phyloP scores from a whole-genome alignment of 2,329 filamentous ascomycete genomes.

The Claviceps maximensis region DNA sequence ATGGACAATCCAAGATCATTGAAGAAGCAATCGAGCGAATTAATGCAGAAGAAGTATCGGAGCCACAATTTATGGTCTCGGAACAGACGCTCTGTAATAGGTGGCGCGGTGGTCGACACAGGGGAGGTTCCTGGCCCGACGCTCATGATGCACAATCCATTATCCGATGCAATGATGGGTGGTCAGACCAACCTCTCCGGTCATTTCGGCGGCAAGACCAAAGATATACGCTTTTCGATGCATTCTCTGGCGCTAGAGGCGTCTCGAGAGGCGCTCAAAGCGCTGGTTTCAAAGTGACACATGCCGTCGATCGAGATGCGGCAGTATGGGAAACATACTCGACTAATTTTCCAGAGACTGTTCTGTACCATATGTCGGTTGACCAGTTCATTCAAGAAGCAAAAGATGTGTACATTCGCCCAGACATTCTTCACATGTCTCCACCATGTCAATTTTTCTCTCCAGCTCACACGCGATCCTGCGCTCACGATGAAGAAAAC shows the following conservation, averaged over 20 bases:
- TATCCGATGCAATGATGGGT: not conserved
- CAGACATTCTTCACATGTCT: slow-evolving; percentile 62
- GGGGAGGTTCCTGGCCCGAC: slow-evolving; percentile 19
- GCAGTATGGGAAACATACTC: slow-evolving; percentile 45
- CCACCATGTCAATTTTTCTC: slow-evolving; percentile 71
- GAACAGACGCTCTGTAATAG: slow-evolving; percentile 21
- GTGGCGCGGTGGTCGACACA: slow-evolving; percentile 17
- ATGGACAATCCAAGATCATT: slow-evolving; percentile 12
- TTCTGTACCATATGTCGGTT: slow-evolving; percentile 34
- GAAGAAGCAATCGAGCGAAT: slow-evolving; percentile 26
- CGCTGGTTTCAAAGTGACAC: slow-evolving; percentile 43
- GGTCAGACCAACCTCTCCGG: not conserved
- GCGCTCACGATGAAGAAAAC: slow-evolving; percentile 58
- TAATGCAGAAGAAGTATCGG: slow-evolving; percentile 15
- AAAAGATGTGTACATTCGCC: slow-evolving; percentile 17
- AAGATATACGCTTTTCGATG: slow-evolving; percentile 55
- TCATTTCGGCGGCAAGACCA: slow-evolving; percentile 17
- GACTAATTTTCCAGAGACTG: slow-evolving; percentile 40
- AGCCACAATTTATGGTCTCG: slow-evolving; percentile 15
- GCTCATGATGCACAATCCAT: not conserved
- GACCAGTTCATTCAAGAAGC: slow-evolving; percentile 33
- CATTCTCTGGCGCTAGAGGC: slow-evolving; percentile 62
- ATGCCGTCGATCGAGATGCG: slow-evolving; percentile 50
- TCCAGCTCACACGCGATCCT: slow-evolving; percentile 53
- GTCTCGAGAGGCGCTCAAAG: slow-evolving; percentile 48